These are phyloP conservation scores for Cokeromyces recurvatus DNA, from an alignment of 371 early-diverging fungal species.

Conservation along the genomic window DNA sequence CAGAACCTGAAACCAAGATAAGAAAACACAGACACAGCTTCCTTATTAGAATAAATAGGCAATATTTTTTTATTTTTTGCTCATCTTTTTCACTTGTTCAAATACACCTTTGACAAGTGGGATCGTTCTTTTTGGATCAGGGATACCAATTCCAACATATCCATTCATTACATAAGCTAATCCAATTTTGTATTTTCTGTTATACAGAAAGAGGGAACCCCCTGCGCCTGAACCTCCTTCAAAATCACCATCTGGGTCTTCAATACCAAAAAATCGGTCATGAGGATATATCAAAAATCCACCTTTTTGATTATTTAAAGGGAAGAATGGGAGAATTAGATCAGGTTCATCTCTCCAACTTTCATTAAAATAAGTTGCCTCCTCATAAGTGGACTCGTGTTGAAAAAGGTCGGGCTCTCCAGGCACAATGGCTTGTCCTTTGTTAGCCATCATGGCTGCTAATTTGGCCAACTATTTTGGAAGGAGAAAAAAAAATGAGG, in stretches of 20 bases:
- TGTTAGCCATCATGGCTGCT: slow-evolving; percentile 64
- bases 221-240: slow-evolving; percentile 11
- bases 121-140: slow-evolving; percentile 5
- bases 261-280: not conserved
- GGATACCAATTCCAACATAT: not conserved
- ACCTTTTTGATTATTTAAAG: not conserved
- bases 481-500: not conserved
- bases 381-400: not conserved
- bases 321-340: not conserved
- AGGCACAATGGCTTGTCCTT: slow-evolving; percentile 44
- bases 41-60: too few relatives aligned
- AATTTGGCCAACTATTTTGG: slow-evolving; percentile 63
- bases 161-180: slow-evolving; percentile 11
- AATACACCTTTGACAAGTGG: slow-evolving; percentile 1
- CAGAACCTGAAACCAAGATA: too few relatives aligned
- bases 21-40: too few relatives aligned
- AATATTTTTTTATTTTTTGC: too few relatives aligned
- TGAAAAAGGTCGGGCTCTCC: slow-evolving; percentile 43
- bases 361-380: not conserved
- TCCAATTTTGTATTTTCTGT: slow-evolving; percentile 9
- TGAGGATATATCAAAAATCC: slow-evolving; percentile 2
- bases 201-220: slow-evolving; percentile 11
- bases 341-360: too few relatives aligned
- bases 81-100: slow-evolving; percentile 7
- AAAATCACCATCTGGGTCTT: slow-evolving; percentile 1